Evolutionary conservation across 345 rosid species (phyloP).

Genomic region (Syzygium aqueum): DNA sequence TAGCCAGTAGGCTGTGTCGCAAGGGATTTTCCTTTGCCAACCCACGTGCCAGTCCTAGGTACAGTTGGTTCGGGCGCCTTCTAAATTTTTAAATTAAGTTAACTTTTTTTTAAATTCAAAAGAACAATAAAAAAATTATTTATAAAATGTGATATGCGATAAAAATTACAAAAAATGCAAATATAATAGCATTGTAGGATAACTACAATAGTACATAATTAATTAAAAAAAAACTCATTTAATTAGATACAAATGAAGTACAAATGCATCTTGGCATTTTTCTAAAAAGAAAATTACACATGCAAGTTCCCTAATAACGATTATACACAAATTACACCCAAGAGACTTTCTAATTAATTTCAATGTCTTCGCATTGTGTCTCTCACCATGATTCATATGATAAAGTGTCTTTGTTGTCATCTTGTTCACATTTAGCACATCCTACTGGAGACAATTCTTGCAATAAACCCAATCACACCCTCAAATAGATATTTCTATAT

Average conservation of each 20-base stretch:
- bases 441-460: neutral
- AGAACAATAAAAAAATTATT: neutral
- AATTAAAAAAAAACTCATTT: neutral
- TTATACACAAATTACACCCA: neutral
- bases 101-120: neutral
- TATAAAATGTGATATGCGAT: neutral
- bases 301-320: neutral
- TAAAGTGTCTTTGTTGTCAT: fast-evolving
- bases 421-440: neutral
- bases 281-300: neutral
- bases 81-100: neutral
- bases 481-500: neutral
- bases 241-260: neutral
- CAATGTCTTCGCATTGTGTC: neutral
- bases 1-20: neutral
- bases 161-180: neutral
- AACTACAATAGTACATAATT: neutral
- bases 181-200: neutral
- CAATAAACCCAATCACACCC: neutral
- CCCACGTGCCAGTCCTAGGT: neutral
- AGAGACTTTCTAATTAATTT: neutral
- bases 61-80: neutral
- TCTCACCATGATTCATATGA: neutral
- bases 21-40: neutral
- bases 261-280: neutral